These are phyloP conservation scores for Tricholoma flavovirens DNA, from an alignment of 768 basidiomycete genomes.

Conservation along the genomic window DNA sequence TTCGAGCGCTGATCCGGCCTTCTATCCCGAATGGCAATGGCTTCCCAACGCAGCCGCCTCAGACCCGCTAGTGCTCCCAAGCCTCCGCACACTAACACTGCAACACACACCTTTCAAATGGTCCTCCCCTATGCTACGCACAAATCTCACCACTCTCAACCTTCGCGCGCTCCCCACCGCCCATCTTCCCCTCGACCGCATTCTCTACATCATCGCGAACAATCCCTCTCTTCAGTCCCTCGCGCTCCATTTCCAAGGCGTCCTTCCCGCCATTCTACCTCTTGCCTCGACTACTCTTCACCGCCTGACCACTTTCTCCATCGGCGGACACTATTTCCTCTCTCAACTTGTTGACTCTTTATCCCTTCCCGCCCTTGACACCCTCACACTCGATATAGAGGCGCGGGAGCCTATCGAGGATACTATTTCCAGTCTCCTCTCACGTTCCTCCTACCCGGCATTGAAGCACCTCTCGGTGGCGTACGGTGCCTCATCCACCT, in stretches of 20 bases:
- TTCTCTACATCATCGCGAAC: slow-evolving; percentile 56
- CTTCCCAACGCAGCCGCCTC: slow-evolving; percentile 47
- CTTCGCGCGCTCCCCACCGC: slow-evolving; percentile 61
- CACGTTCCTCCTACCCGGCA: slow-evolving; percentile 53
- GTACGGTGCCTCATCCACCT: slow-evolving; percentile 37
- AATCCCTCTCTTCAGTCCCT: slow-evolving; percentile 55
- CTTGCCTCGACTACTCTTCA: slow-evolving; percentile 47
- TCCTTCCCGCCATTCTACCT: slow-evolving; percentile 59
- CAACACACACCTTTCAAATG: slow-evolving; percentile 74
- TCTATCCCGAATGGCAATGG: slow-evolving; percentile 71
- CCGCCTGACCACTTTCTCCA: slow-evolving; percentile 45
- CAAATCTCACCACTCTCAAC: slow-evolving; percentile 50
- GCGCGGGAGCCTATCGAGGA: slow-evolving; percentile 73
- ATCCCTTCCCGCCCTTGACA: slow-evolving; percentile 49
- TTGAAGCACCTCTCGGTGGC: slow-evolving; percentile 58
- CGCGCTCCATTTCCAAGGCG: slow-evolving; percentile 56
- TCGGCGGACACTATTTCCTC: slow-evolving; percentile 67
- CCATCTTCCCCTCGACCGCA: slow-evolving; percentile 60
- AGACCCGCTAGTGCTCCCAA: slow-evolving; percentile 34
- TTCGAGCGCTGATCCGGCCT: slow-evolving; percentile 59
- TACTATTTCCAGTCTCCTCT: slow-evolving; percentile 53
- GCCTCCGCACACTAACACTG: slow-evolving; percentile 53
- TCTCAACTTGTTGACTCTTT: slow-evolving; percentile 57
- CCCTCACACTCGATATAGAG: slow-evolving; percentile 65
- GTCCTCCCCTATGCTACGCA: slow-evolving; percentile 67